A percentile compares a stretch with the other conserved stretches of the same genome.
Evolutionary conservation across 148 eudicot genomes (phyloP).

Genomic region (Limonium bicolor): DNA sequence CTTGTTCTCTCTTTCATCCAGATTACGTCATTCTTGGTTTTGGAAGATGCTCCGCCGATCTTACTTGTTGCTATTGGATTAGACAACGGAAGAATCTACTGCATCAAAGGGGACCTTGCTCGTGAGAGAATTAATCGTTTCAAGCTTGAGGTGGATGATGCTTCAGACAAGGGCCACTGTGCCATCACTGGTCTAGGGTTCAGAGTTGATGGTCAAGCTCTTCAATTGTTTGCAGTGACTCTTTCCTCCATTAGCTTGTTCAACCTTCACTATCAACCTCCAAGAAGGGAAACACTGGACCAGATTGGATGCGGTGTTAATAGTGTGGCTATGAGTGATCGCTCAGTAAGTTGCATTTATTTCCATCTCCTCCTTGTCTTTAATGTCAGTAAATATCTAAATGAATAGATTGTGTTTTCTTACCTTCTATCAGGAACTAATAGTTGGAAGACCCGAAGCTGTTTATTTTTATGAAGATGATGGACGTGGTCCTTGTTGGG

Average conservation of each 20-base stretch:
- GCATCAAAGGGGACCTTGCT: slow-evolving; percentile 93
- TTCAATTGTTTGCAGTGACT: slow-evolving; percentile 81
- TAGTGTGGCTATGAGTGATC: slow-evolving; percentile 83
- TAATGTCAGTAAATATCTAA: slow-evolving; percentile 1
- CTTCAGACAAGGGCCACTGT: slow-evolving; percentile 34
- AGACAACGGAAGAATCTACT: slow-evolving; percentile 84
- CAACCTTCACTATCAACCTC: slow-evolving; percentile 63
- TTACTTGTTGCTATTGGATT: slow-evolving; percentile 79
- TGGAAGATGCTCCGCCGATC: slow-evolving; percentile 89
- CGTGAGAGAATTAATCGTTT: slow-evolving; percentile 91
- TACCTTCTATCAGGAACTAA: slow-evolving; percentile 52
- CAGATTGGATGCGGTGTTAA: slow-evolving; percentile 58
- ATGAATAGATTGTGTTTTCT: too few relatives aligned
- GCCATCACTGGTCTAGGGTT: slow-evolving; percentile 80
- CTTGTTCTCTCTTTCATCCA: slow-evolving; percentile 18
- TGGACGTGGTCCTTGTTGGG: slow-evolving; percentile 99
- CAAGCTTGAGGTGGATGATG: slow-evolving; percentile 61
- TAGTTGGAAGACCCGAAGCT: slow-evolving; percentile 91
- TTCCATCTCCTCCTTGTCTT: not conserved
- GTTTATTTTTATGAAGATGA: slow-evolving; percentile 88
- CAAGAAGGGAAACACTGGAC: slow-evolving; percentile 65
- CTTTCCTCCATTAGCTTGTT: slow-evolving; percentile 79
- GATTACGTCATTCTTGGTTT: slow-evolving; percentile 78
- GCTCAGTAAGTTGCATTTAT: slow-evolving; percentile 42
- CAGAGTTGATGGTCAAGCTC: slow-evolving; percentile 71